These are phyloP conservation scores for Trypanosoma melophagium DNA, from an alignment of 208 protist genomes.

Conservation along the genomic window DNA sequence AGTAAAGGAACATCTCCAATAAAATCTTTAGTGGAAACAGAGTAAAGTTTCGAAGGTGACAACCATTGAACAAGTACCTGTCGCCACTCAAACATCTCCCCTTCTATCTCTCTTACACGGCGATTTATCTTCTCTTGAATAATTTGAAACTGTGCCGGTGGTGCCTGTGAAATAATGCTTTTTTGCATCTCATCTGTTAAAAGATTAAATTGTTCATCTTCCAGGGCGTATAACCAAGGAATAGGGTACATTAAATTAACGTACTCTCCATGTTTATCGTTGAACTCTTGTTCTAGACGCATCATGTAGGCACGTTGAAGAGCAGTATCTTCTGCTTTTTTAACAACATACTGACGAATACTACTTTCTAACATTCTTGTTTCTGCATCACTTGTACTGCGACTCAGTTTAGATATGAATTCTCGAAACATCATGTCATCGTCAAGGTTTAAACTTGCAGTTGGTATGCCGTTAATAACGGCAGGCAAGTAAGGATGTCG, in stretches of 20 bases:
- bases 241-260: slow-evolving; percentile 63
- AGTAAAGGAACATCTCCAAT: slow-evolving; percentile 27
- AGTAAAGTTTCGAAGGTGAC: slow-evolving; percentile 28
- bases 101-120: slow-evolving; percentile 37
- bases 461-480: slow-evolving; percentile 43
- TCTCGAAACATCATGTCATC: slow-evolving; percentile 49
- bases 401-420: slow-evolving; percentile 27
- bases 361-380: slow-evolving; percentile 22
- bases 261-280: slow-evolving; percentile 26
- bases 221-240: slow-evolving; percentile 50
- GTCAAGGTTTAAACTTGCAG: slow-evolving; percentile 48
- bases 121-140: slow-evolving; percentile 23
- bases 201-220: slow-evolving; percentile 43
- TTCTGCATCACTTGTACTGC: background rate
- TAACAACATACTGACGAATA: slow-evolving; percentile 40
- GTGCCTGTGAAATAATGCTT: slow-evolving; percentile 23
- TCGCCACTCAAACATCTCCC: slow-evolving; percentile 43
- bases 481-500: slow-evolving; percentile 59
- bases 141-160: slow-evolving; percentile 17
- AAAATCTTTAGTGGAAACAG: slow-evolving; percentile 27
- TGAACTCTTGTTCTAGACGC: slow-evolving; percentile 38
- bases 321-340: slow-evolving; percentile 34
- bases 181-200: slow-evolving; percentile 30
- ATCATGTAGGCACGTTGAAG: slow-evolving; percentile 38
- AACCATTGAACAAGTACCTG: slow-evolving; percentile 32